Conservation (phyloP, 2,329 filamentous ascomycete species). For the Pseudocercospora ulei region DNA sequence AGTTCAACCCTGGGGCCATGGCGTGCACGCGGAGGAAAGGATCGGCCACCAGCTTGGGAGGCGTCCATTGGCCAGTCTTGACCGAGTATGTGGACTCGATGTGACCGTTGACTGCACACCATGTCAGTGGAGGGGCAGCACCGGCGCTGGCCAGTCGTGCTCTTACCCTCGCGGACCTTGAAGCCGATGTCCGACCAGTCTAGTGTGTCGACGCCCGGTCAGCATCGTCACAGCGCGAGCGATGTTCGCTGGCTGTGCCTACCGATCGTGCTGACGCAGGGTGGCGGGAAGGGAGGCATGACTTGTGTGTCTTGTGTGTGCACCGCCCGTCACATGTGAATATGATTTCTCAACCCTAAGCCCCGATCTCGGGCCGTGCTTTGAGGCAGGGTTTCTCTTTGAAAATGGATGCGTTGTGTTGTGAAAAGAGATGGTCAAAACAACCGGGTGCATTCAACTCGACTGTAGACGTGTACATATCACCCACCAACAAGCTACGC, state of each 20-base stretch:
- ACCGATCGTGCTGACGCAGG: constrained; percentile 67
- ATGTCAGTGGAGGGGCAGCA: constrained; percentile 1
- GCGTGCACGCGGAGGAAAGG: constrained; percentile 84
- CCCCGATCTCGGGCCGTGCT: too few relatives aligned
- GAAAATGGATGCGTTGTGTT: too few relatives aligned
- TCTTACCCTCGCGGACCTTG: constrained; percentile 72
- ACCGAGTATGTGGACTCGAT: constrained; percentile 76
- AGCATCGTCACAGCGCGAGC: constrained; percentile 10
- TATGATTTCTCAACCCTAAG: too few relatives aligned
- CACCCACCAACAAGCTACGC: too few relatives aligned
- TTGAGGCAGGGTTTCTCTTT: too few relatives aligned
- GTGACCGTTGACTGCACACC: constrained; percentile 86
- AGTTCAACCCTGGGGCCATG: constrained; percentile 92
- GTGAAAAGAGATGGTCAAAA: too few relatives aligned
- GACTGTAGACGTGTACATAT: too few relatives aligned
- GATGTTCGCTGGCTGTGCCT: constrained; percentile 14
- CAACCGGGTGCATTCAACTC: too few relatives aligned
- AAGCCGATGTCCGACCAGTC: constrained; percentile 94
- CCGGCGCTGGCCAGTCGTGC: neutral
- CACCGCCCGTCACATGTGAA: too few relatives aligned
- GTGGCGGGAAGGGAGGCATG: constrained; percentile 56
- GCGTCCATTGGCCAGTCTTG: constrained; percentile 64
- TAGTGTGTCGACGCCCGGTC: constrained; percentile 27
- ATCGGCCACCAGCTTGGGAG: constrained; percentile 68
- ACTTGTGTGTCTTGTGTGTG: neutral